A percentile compares a stretch with the other conserved stretches of the same genome.
phyloP scores from a whole-genome alignment of 1,284 basidiomycete genomes.

The Inonotus hispidus region DNA sequence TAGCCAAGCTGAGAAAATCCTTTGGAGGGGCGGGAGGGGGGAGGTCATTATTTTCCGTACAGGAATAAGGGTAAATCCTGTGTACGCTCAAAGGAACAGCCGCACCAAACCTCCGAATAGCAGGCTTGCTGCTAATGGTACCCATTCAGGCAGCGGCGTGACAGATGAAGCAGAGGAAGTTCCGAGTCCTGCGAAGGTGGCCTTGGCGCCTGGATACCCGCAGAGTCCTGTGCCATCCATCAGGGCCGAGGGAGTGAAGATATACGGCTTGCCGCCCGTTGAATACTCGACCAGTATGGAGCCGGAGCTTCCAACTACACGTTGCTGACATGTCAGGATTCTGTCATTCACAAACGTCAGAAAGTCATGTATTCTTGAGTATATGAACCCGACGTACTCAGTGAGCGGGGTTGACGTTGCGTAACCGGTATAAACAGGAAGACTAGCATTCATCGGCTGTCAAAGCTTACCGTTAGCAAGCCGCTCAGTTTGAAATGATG shows the following conservation, averaged over 20 bases:
- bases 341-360: slow-evolving; percentile 28
- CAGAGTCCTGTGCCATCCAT: slow-evolving; percentile 11
- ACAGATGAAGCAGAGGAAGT: background rate
- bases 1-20: too few species aligned
- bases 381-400: slow-evolving; percentile 40
- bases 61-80: slow-evolving; percentile 32
- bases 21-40: background rate
- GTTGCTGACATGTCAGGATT: slow-evolving; percentile 56
- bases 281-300: slow-evolving; percentile 53
- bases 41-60: background rate
- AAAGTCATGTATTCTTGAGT: slow-evolving; percentile 4
- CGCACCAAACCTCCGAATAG: background rate
- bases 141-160: background rate
- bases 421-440: slow-evolving; percentile 52
- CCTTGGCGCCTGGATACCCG: background rate
- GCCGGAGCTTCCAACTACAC: slow-evolving; percentile 58
- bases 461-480: background rate
- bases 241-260: slow-evolving; percentile 1
- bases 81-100: background rate
- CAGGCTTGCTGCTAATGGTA: background rate
- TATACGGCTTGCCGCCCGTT: slow-evolving; percentile 42
- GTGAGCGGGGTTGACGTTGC: slow-evolving; percentile 39
- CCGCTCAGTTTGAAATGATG: background rate
- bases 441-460: slow-evolving; percentile 50
- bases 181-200: background rate